Conservation (phyloP, 495 filamentous ascomycete genomes). For the Penicillium soppii region DNA sequence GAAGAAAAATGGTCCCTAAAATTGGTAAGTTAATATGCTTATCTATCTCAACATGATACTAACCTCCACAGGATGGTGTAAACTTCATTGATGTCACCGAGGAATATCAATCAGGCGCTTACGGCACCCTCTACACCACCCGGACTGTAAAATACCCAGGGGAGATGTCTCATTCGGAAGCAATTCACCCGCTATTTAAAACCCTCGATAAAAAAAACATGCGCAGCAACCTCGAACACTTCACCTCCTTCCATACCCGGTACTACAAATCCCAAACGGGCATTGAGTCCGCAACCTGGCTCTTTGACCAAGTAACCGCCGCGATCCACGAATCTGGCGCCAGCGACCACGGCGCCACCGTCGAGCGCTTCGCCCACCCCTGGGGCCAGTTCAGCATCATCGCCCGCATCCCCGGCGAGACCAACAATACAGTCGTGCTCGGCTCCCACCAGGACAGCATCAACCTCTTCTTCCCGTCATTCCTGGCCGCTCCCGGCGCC, state of each 20-base stretch:
- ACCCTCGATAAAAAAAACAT: constrained; percentile 75
- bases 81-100: constrained; percentile 97
- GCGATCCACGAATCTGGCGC: constrained; percentile 72
- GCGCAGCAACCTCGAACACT: constrained; percentile 70
- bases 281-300: constrained; percentile 86
- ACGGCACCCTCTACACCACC: constrained; percentile 29
- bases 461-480: constrained; percentile 82
- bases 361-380: constrained; percentile 71
- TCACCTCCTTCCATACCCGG: constrained; percentile 81
- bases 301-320: constrained; percentile 69
- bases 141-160: constrained; percentile 58
- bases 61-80: constrained; percentile 60
- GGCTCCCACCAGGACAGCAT: constrained; percentile 82
- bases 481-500: constrained; percentile 74
- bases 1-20: constrained; percentile 92
- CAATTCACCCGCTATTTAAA: constrained; percentile 63
- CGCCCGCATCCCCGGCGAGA: constrained; percentile 85
- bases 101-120: constrained; percentile 37
- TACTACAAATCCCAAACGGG: constrained; percentile 89
- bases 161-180: constrained; percentile 62
- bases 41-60: background rate
- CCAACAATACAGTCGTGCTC: constrained; percentile 77
- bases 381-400: constrained; percentile 94
- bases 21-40: constrained; percentile 55
- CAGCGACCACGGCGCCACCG: constrained; percentile 62